A percentile compares a stretch with the other conserved stretches of the same genome.
Evolutionary conservation across 23 red algal species (phyloP).

Genomic region (Gracilariopsis chorda): DNA sequence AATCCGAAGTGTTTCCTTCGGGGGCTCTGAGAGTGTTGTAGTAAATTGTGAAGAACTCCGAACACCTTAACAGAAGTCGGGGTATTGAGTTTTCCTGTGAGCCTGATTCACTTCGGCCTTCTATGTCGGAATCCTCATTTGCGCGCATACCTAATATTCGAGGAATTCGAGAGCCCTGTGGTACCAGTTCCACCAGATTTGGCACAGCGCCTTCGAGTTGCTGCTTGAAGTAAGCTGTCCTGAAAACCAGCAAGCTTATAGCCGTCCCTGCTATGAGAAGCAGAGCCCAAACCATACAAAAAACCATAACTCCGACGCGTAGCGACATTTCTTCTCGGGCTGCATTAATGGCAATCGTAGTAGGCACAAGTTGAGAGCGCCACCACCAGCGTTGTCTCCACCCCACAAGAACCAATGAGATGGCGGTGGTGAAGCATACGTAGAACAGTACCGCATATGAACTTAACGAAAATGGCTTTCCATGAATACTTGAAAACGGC

Average conservation of each 20-base stretch:
- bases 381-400: conserved; percentile 20
- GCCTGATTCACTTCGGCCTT: no score
- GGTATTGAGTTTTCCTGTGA: no score
- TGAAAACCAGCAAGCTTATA: not conserved
- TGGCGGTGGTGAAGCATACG: not conserved
- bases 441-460: not conserved
- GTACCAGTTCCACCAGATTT: no score
- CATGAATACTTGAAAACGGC: not conserved
- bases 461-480: not conserved
- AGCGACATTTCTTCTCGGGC: not conserved
- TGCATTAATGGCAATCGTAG: not conserved
- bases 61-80: no score
- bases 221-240: no score
- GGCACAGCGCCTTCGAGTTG: no score
- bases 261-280: not conserved
- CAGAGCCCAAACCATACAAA: not conserved
- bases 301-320: not conserved
- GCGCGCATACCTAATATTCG: no score
- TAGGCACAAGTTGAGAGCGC: not conserved
- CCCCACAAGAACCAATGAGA: not conserved
- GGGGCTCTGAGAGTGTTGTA: no score
- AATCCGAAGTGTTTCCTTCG: no score
- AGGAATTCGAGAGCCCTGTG: no score
- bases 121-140: no score
- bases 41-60: no score